Evolutionary conservation across 371 early-diverging fungal genomes (phyloP).

Genomic region (Capillidium heterosporum): DNA sequence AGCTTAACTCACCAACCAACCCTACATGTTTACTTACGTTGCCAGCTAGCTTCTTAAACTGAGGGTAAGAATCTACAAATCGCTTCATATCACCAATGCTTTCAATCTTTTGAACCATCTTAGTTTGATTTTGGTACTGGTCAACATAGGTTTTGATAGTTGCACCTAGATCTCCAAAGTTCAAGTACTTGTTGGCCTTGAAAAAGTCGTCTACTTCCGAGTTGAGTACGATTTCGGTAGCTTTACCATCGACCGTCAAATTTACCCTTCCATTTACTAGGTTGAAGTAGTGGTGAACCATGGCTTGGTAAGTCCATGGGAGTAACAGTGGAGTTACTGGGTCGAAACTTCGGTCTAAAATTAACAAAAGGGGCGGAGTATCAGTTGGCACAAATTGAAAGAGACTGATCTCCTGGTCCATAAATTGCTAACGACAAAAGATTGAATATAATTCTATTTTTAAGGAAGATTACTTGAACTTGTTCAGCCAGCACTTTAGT

Average conservation of each 20-base stretch:
- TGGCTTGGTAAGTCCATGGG: conserved; percentile 99
- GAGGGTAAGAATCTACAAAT: conserved; percentile 94
- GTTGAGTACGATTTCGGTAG: conserved; percentile 73
- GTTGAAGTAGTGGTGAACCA: conserved; percentile 94
- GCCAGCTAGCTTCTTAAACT: conserved; percentile 81
- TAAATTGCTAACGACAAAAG: conserved; percentile 47
- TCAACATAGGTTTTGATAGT: conserved; percentile 86
- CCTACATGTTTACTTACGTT: conserved; percentile 96
- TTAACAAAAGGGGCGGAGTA: conserved; percentile 69
- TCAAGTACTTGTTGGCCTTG: conserved; percentile 67
- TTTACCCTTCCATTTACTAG: conserved; percentile 88
- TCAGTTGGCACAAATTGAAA: conserved; percentile 67
- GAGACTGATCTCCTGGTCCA: conserved; percentile 58
- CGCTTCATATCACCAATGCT: conserved; percentile 93
- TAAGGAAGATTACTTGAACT: too few relatives aligned
- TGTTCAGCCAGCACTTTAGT: conserved; percentile 66
- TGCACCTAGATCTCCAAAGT: conserved; percentile 86
- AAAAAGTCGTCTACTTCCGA: conserved; percentile 82
- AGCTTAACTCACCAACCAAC: conserved; percentile 76
- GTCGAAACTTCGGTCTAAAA: conserved; percentile 91
- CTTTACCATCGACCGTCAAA: conserved; percentile 70
- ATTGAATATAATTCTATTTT: too few relatives aligned
- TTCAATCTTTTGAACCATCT: conserved; percentile 77
- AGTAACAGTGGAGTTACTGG: conserved; percentile 91
- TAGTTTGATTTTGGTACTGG: conserved; percentile 75